Conservation (phyloP, 495 filamentous ascomycete genomes). For the Penicillium malachiteum region DNA sequence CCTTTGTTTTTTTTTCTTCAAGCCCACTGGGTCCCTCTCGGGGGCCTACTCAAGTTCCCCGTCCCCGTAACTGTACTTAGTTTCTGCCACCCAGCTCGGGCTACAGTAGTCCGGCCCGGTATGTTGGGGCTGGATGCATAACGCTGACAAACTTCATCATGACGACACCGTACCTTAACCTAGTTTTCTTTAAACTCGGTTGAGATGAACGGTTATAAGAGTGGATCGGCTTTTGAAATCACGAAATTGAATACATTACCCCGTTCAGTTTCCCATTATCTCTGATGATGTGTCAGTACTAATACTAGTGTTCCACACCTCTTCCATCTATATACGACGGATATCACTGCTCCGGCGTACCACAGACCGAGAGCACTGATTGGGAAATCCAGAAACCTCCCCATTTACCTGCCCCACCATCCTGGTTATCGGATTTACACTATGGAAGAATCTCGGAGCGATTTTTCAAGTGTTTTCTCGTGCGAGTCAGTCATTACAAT, state of each 20-base stretch:
- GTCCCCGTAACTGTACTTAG: too few relatives aligned
- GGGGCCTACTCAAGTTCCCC: too few relatives aligned
- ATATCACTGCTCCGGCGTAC: constrained; percentile 15
- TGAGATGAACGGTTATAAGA: background rate
- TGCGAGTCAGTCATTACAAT: constrained; percentile 6
- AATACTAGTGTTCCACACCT: background rate
- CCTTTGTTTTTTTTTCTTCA: too few relatives aligned
- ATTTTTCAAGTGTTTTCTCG: constrained; percentile 5
- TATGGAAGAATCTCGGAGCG: constrained; percentile 7
- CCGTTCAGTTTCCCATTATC: background rate
- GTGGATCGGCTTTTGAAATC: background rate
- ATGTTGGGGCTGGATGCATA: constrained; percentile 10
- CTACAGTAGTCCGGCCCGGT: constrained; percentile 38
- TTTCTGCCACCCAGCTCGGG: constrained; percentile 2
- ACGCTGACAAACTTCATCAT: constrained; percentile 25
- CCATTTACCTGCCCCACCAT: constrained; percentile 26
- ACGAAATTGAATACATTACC: background rate
- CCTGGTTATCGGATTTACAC: constrained; percentile 4
- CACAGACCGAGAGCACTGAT: constrained; percentile 36
- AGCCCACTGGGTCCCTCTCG: background rate
- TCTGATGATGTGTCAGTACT: background rate
- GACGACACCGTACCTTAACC: constrained; percentile 21
- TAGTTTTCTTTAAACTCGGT: background rate
- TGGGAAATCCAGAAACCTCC: constrained; percentile 30
- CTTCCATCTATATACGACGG: background rate